These are phyloP conservation scores for Kodamaea ohmeri DNA, from an alignment of 1,139 yeast genomes.

Conservation along the genomic window DNA sequence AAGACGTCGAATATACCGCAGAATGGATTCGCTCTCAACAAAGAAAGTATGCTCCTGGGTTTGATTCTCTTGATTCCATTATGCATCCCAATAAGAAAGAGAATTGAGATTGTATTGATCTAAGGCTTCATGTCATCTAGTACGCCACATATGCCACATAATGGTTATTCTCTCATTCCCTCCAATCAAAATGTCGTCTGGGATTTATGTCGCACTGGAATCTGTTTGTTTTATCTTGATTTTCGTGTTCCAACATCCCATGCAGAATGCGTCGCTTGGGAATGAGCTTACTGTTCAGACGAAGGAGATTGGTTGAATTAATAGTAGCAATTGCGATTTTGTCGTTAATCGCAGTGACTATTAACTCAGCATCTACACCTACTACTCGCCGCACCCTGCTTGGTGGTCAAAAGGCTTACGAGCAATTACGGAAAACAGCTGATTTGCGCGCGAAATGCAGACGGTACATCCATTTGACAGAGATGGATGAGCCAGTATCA, in stretches of 20 bases:
- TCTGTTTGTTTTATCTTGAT: background rate
- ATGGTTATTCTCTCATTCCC: too few relatives aligned
- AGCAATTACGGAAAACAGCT: slow-evolving; percentile 2
- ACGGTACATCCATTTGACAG: slow-evolving; percentile 9
- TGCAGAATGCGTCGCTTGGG: slow-evolving; percentile 1
- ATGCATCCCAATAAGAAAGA: slow-evolving; percentile 32
- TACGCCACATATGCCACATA: too few relatives aligned
- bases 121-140: too few relatives aligned
- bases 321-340: background rate
- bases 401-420: slow-evolving; percentile 4
- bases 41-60: slow-evolving; percentile 44
- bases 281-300: slow-evolving; percentile 1
- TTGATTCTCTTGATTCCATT: slow-evolving; percentile 28
- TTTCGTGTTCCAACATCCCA: background rate
- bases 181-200: slow-evolving; percentile 1
- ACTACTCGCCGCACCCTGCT: background rate
- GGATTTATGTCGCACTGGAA: background rate
- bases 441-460: slow-evolving; percentile 16
- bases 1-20: slow-evolving; percentile 20
- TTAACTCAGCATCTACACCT: background rate
- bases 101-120: background rate
- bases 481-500: slow-evolving; percentile 15
- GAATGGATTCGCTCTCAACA: slow-evolving; percentile 38
- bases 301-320: background rate
- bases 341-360: background rate